Base-by-base conservation (phyloP, 768 basidiomycete species). In the Rhizopogon rudus region DNA sequence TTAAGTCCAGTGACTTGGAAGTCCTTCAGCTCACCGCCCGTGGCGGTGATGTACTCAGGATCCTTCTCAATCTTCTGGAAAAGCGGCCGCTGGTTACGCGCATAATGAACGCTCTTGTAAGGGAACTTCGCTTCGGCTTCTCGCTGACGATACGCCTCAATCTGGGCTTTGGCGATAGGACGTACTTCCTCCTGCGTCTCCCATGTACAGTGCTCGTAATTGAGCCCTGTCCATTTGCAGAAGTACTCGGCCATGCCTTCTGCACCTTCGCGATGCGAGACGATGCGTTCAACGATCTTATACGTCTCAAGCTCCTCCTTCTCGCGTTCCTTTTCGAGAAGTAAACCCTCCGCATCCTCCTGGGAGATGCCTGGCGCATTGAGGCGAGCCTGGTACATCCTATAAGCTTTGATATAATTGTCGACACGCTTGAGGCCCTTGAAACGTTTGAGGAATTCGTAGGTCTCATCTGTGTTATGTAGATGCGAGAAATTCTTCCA, bases 401-500 rank as follows among this genome's bases (percentile, higher is more conserved):
- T 91, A 74, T 88, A 91, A 35, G 83, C 81, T 67, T 95, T 96
- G 81, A 99, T 97, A 72, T 98, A 99, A 73, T 99, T 98, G 74
- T 98, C 97, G 59, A 99, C 92, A 50, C 94, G 91, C 71, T 98
- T 98, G 62, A 97, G 79, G 28, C 97, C 97, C 67, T 87, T 91
- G 81, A 89, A 98, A 25, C 89, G 84, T 71, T 96, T 98, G 56
- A 98, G 76, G 71, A 96, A 98, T 66, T 93, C 87, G 76, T 98
- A 97, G 14, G 87, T 87, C 73, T 99, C 97, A 67, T 98, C 96
- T n/a, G 97, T 99, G 67, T 99, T 98, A 77, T 98, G 97, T 14
- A 98, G 80, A 69, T 98, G 96, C 9, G 94, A 97, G 71, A 94
- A 98, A 63, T 85, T 86, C 72, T 98, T 98, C 97, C 97, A 99